Percentiles rank a stretch among this genome's conserved stretches.
Evolutionary conservation across 2,329 filamentous ascomycete genomes (phyloP).

Genomic region (Sporothrix pallida): DNA sequence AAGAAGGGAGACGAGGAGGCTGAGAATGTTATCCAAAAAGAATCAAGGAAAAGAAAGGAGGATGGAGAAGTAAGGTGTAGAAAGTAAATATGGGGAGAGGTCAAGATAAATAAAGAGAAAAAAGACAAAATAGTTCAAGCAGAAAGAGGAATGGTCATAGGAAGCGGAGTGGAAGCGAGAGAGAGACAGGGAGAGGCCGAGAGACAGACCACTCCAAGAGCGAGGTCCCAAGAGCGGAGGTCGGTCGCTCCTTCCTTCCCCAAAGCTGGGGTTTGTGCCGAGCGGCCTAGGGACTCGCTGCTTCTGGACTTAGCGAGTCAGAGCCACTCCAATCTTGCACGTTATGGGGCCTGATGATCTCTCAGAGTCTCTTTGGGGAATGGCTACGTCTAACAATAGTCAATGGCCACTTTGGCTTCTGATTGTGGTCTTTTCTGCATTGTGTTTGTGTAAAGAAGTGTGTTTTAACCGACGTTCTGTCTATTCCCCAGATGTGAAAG

Average conservation of each 20-base stretch:
- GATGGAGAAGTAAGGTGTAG: not conserved
- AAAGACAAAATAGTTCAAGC: not conserved
- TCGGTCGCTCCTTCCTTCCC: not conserved
- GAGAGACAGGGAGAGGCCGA: not conserved
- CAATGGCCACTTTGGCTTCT: not conserved
- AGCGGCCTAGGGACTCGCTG: not conserved
- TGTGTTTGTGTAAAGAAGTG: not conserved
- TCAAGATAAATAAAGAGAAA: constrained; percentile 17
- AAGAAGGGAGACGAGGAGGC: not conserved
- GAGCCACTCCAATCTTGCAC: not conserved
- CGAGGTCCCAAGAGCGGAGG: not conserved
- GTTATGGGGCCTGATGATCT: not conserved
- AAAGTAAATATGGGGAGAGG: constrained; percentile 4
- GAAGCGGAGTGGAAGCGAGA: not conserved
- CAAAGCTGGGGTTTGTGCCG: constrained; percentile 22
- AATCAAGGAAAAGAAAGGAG: not conserved
- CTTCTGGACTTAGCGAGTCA: not conserved
- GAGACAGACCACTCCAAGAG: not conserved
- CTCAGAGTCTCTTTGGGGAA: not conserved
- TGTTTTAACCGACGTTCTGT: constrained; percentile 23
- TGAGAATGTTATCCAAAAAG: not conserved
- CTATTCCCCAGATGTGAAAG: not conserved
- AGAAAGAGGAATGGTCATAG: not conserved
- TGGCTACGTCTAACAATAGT: not conserved
- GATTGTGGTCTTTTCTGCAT: not conserved